phyloP scores from a whole-genome alignment of 768 basidiomycete species.

The Pleurotus eryngii region DNA sequence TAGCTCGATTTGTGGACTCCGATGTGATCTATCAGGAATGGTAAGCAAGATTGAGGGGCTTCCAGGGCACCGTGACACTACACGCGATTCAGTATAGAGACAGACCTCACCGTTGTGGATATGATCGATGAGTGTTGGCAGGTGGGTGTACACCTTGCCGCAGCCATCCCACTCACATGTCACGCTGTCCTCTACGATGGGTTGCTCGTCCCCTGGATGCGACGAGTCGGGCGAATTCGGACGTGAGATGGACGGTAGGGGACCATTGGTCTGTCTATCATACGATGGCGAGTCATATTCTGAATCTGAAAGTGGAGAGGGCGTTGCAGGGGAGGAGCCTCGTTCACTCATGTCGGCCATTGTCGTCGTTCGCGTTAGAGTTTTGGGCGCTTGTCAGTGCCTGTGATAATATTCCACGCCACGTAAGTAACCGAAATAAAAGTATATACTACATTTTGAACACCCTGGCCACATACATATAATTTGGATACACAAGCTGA shows the following conservation, averaged over 20 bases:
- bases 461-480: too few species aligned
- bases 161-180: slow-evolving; percentile 87
- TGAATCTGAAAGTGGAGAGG: slow-evolving; percentile 36
- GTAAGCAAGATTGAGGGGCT: neutral
- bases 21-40: slow-evolving; percentile 59
- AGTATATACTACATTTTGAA: too few species aligned
- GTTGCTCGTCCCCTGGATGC: slow-evolving; percentile 8
- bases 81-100: neutral
- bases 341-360: too few species aligned
- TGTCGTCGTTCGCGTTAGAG: too few species aligned
- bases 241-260: slow-evolving; percentile 31
- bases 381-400: too few species aligned
- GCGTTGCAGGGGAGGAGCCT: slow-evolving; percentile 27
- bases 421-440: too few species aligned
- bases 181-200: slow-evolving; percentile 50
- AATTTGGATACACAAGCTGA: too few species aligned
- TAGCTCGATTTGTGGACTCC: slow-evolving; percentile 82
- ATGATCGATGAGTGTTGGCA: slow-evolving; percentile 77
- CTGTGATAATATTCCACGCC: too few species aligned
- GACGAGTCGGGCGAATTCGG: slow-evolving; percentile 34
- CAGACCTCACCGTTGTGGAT: slow-evolving; percentile 68
- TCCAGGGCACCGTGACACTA: neutral
- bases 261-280: slow-evolving; percentile 6
- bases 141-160: slow-evolving; percentile 64
- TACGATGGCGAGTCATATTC: slow-evolving; percentile 19